phyloP scores from a whole-genome alignment of 176 grass and related monocot species.

The Triticum aestivum region DNA sequence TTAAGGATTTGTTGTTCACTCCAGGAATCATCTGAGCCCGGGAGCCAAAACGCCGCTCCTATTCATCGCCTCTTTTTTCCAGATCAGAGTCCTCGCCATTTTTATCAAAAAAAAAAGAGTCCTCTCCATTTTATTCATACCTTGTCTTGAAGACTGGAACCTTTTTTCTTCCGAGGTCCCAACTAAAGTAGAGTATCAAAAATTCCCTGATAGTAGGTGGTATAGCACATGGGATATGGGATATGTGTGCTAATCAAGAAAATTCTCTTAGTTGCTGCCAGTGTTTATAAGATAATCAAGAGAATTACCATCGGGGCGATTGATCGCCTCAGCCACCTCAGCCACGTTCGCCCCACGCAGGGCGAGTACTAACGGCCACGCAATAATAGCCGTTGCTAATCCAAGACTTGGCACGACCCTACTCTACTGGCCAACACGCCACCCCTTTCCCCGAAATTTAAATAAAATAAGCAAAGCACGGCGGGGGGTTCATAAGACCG shows the following conservation, averaged over 20 bases:
- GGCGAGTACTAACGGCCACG: background rate
- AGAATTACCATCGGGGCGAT: background rate
- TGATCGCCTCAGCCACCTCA: background rate
- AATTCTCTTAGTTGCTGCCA: background rate
- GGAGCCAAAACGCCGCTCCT: no score
- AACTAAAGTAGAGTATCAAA: no score
- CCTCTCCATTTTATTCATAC: no score
- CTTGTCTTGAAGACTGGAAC: no score
- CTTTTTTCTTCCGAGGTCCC: no score
- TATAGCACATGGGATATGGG: background rate
- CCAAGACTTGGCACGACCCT: background rate
- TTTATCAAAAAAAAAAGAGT: no score
- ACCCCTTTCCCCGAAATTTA: background rate
- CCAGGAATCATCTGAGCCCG: no score
- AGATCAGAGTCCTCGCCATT: no score
- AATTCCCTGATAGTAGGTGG: no score
- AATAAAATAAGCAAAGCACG: background rate
- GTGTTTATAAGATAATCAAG: background rate
- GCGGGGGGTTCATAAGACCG: background rate
- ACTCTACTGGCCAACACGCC: background rate
- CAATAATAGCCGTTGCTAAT: background rate
- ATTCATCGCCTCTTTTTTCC: no score
- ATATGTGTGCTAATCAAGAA: background rate
- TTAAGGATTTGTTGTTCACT: no score
- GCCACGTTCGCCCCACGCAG: background rate